Percentiles rank a stretch among this genome's conserved stretches.
These are phyloP conservation scores for Phialocephala subalpina DNA, from an alignment of 2,329 filamentous ascomycete species.

Conservation along the genomic window DNA sequence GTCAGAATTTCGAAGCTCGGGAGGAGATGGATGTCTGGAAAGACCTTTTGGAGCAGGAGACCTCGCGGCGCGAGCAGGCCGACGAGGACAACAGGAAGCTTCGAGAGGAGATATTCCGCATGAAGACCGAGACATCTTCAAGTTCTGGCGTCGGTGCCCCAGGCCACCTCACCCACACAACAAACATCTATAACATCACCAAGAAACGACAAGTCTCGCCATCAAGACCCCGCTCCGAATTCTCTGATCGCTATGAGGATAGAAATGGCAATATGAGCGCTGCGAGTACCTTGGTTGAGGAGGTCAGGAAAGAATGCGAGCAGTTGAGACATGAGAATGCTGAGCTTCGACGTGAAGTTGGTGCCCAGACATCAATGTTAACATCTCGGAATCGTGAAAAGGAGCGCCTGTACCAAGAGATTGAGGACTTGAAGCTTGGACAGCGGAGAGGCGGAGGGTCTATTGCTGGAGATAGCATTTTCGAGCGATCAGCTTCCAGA, in stretches of 20 bases:
- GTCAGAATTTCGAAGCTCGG: constrained; percentile 56
- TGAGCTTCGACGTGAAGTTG: constrained; percentile 88
- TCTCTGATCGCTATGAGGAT: constrained; percentile 53
- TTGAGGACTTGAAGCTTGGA: constrained; percentile 92
- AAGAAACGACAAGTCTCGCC: constrained; percentile 58
- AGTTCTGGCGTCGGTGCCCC: constrained; percentile 38
- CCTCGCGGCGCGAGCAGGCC: constrained; percentile 84
- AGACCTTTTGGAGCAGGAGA: constrained; percentile 92
- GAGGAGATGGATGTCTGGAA: constrained; percentile 89
- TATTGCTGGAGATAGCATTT: constrained; percentile 84
- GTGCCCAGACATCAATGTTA: constrained; percentile 96
- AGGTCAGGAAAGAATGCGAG: constrained; percentile 72
- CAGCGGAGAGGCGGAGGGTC: constrained; percentile 75
- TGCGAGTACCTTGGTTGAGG: constrained; percentile 76
- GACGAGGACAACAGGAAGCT: constrained; percentile 89
- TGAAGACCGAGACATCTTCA: constrained; percentile 65
- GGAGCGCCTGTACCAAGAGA: constrained; percentile 93
- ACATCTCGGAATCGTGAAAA: constrained; percentile 96
- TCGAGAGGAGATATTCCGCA: constrained; percentile 81
- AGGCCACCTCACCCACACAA: constrained; percentile 59
- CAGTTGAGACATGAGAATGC: constrained; percentile 92
- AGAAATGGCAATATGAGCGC: constrained; percentile 62
- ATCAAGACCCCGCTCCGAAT: constrained; percentile 58
- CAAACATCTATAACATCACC: constrained; percentile 72
- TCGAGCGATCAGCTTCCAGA: constrained; percentile 93